Evolutionary conservation across 768 basidiomycete species (phyloP).

Genomic region (Tricholoma hemisulphureum): DNA sequence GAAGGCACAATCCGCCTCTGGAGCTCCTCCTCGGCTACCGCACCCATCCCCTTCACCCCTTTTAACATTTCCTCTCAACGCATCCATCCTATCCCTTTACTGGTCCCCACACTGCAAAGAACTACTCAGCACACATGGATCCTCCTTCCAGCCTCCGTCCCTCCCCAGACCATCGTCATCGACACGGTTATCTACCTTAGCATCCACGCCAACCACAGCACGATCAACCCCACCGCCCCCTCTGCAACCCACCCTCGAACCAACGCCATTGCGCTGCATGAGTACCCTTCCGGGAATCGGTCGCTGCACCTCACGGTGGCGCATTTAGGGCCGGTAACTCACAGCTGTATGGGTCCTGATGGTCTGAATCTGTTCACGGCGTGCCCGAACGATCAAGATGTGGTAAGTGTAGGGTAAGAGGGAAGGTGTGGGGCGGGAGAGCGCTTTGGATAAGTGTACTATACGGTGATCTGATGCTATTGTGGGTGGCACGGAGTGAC

Average conservation of each 20-base stretch:
- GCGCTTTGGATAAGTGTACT: constrained; percentile 45
- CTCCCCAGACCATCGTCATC: constrained; percentile 18
- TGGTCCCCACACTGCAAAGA: constrained; percentile 89
- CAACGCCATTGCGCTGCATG: constrained; percentile 72
- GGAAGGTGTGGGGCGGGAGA: constrained; percentile 31
- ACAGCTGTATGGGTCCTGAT: constrained; percentile 62
- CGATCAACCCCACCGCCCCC: constrained; percentile 31
- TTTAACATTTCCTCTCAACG: constrained; percentile 74
- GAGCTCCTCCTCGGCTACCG: constrained; percentile 45
- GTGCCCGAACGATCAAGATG: constrained; percentile 65
- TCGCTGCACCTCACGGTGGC: constrained; percentile 54
- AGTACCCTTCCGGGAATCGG: constrained; percentile 61
- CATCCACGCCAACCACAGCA: not conserved
- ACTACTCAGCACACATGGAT: constrained; percentile 86
- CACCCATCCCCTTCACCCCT: constrained; percentile 37
- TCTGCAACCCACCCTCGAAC: constrained; percentile 37
- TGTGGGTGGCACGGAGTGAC: too few relatives aligned
- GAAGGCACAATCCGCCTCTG: constrained; percentile 73
- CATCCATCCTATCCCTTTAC: constrained; percentile 61
- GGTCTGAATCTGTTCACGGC: constrained; percentile 65
- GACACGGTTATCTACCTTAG: not conserved
- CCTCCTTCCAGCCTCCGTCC: constrained; percentile 52
- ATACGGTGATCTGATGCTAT: constrained; percentile 36
- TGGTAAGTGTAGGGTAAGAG: constrained; percentile 64
- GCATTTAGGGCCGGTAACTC: constrained; percentile 52